Base-by-base conservation (phyloP, 345 rosid species). In the Murraya paniculata region DNA sequence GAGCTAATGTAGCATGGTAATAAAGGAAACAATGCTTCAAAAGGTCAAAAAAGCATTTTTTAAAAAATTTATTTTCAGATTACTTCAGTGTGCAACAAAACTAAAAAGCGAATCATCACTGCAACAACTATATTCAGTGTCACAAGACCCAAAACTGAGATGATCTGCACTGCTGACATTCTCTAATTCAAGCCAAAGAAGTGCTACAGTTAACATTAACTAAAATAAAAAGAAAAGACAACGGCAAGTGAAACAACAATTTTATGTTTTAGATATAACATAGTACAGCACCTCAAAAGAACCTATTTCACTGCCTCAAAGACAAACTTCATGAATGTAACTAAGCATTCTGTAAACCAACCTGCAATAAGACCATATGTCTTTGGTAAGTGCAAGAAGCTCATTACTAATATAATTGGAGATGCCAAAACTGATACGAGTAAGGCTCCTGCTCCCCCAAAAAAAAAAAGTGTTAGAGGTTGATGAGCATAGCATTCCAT, bases 321-420 rank as follows among this genome's bases (percentile, higher is more conserved):
- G 31, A 55, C 6, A 27, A 53, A 50, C 28, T 0, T 28, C 60
- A 50, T 28, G 9, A 53, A 30, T 30, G 66, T 56, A 3, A 61
- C 76, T 71, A 77, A 36, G 14, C 35, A 28, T 60, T 28, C 33
- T 68, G 56, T 25, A 53, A 28, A 80, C 81, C 48, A 69, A 95
- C 99, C 98, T 64, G 90, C 84, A 83, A 90, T 80, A 73, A 94
- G 97, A 77, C 87, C 87, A 80, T 84, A 90, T 50, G 91, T 71
- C 89, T 90, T 91, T 39, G 97, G 97, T 82, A 94, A 79, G 53
- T 87, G 90, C 81, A 96, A 82, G 75, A 88, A 84, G 82, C 82
- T 86, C 82, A 84, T 76, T 30, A 80, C 50, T 38, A 86, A 78
- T 5, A 89, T 87, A 60, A 89, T 9, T 8, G 97, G 98, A 66